These are phyloP conservation scores for Aspergillus cavernicola DNA, from an alignment of 495 filamentous ascomycete species.

Conservation along the genomic window DNA sequence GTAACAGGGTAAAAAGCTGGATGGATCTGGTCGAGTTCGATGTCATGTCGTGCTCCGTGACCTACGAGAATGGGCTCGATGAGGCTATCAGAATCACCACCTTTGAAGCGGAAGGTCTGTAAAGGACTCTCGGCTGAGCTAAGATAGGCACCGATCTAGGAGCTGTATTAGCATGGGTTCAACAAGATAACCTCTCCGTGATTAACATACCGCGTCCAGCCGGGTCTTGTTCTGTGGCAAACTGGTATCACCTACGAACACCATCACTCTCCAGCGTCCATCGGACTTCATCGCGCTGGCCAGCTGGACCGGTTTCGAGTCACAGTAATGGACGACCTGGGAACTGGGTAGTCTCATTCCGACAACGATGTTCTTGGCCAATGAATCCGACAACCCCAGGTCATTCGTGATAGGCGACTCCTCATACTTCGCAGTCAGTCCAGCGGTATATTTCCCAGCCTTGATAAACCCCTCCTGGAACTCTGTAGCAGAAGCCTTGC, in stretches of 20 bases:
- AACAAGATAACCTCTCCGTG: background rate
- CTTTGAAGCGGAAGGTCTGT: slow-evolving; percentile 41
- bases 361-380: slow-evolving; percentile 46
- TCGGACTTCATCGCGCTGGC: slow-evolving; percentile 45
- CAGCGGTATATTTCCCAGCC: slow-evolving; percentile 61
- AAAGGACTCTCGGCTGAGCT: slow-evolving; percentile 33
- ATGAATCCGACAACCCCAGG: slow-evolving; percentile 21
- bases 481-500: slow-evolving; percentile 31
- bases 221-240: slow-evolving; percentile 27
- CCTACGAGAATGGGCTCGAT: slow-evolving; percentile 60
- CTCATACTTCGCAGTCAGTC: slow-evolving; percentile 56
- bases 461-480: slow-evolving; percentile 59
- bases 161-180: slow-evolving; percentile 6
- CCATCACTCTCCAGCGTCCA: slow-evolving; percentile 61
- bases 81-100: slow-evolving; percentile 50
- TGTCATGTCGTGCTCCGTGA: slow-evolving; percentile 44
- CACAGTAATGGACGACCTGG: slow-evolving; percentile 57
- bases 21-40: slow-evolving; percentile 59
- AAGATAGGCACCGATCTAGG: slow-evolving; percentile 40
- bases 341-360: slow-evolving; percentile 57
- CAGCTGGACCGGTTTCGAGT: slow-evolving; percentile 57
- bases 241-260: slow-evolving; percentile 52
- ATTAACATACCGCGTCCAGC: slow-evolving; percentile 42
- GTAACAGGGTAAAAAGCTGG: slow-evolving; percentile 55
- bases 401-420: slow-evolving; percentile 44